A percentile compares a stretch with the other conserved stretches of the same genome.
phyloP scores from a whole-genome alignment of 495 filamentous ascomycete species.

The Thozetella sp. region DNA sequence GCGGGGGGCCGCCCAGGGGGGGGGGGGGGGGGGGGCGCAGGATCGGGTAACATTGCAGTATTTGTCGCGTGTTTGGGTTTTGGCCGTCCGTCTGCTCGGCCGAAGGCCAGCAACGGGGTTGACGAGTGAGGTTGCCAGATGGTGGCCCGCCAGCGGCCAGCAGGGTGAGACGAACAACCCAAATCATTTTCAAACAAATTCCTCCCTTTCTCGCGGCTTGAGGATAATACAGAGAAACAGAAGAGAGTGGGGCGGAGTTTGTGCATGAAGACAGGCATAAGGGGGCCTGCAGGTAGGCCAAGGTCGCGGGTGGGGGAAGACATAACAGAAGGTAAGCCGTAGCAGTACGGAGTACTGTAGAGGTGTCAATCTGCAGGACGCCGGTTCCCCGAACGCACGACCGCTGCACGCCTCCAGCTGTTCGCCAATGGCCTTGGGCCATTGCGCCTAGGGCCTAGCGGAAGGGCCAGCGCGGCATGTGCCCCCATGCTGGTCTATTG shows the following conservation, averaged over 20 bases:
- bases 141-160: too few species aligned
- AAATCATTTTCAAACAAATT: too few species aligned
- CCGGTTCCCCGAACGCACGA: background rate
- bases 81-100: background rate
- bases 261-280: too few species aligned
- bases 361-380: background rate
- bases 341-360: background rate
- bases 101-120: background rate
- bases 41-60: slow-evolving; percentile 1
- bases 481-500: background rate
- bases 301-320: background rate
- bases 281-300: too few species aligned
- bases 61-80: too few species aligned
- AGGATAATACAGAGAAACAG: too few species aligned
- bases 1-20: too few species aligned
- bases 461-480: background rate
- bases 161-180: too few species aligned
- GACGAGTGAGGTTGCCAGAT: background rate
- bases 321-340: background rate
- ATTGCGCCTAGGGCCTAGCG: background rate
- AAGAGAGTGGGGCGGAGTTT: too few species aligned
- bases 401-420: background rate
- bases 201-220: too few species aligned
- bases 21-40: too few species aligned
- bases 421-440: background rate